phyloP scores from a whole-genome alignment of 805 yeast species.

The Danielozyma ontarioensis region DNA sequence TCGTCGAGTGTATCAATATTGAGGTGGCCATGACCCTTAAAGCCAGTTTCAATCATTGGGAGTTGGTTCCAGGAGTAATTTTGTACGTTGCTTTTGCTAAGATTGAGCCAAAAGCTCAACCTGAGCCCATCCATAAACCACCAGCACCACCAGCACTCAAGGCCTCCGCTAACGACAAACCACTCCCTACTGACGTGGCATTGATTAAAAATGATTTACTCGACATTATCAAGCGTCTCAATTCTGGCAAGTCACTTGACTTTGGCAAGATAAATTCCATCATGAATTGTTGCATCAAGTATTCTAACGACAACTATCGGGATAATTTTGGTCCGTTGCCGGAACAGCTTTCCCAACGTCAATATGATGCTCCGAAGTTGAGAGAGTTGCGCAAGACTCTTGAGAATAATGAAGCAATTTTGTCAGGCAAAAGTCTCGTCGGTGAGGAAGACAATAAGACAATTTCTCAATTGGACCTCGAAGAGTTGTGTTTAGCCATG shows the following conservation, averaged over 20 bases:
- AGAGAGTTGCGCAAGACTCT: constrained; percentile 74
- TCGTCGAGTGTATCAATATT: constrained; percentile 66
- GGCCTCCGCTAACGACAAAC: neutral
- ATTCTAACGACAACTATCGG: constrained; percentile 43
- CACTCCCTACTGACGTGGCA: constrained; percentile 7
- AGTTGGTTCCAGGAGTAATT: constrained; percentile 71
- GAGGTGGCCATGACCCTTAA: constrained; percentile 79
- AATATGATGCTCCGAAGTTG: constrained; percentile 81
- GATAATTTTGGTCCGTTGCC: constrained; percentile 71
- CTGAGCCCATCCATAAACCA: neutral
- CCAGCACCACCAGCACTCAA: neutral
- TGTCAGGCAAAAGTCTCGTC: neutral
- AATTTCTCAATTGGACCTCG: constrained; percentile 66
- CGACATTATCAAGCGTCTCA: constrained; percentile 20
- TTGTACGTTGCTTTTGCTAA: constrained; percentile 84
- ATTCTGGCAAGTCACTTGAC: constrained; percentile 19
- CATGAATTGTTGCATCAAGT: constrained; percentile 28
- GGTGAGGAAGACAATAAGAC: constrained; percentile 10
- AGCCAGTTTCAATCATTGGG: constrained; percentile 74
- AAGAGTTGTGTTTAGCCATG: constrained; percentile 79
- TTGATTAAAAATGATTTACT: constrained; percentile 13
- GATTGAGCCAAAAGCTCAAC: constrained; percentile 33
- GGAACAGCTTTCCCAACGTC: constrained; percentile 60
- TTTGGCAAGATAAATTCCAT: constrained; percentile 39
- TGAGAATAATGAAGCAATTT: constrained; percentile 26